Evolutionary conservation across 2,329 filamentous ascomycete species (phyloP), one percentile per base, ranked within the genome.

Genomic region (Sclerotinia sclerotiorum): DNA sequence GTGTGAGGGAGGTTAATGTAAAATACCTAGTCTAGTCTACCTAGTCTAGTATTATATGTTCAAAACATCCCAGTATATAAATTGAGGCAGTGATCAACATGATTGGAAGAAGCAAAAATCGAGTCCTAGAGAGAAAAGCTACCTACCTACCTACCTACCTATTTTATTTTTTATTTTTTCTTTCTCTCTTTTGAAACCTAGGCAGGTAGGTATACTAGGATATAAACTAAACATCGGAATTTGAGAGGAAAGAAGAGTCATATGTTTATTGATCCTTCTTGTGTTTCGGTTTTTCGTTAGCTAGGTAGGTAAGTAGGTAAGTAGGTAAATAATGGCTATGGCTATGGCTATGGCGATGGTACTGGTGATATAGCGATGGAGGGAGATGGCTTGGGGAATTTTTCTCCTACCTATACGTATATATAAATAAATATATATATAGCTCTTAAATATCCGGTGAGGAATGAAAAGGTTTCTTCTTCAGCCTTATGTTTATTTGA

Each of bases 261-360:
- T 67, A 61, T 48, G 55, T 67, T 67, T 67, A 67, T 42, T 67
- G 65, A 67, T 67, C 65, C 65, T 67, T 52, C 65, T 54, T 62
- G 56, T 67, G 56, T 62, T 61, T 54, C 46, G 44, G 24, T 29
- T 46, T 10, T 17, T 48, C 21, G n/a, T 32, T 24, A 29, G 11
- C 8, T 10, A 13, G n/a, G 21, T 21, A 39, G 5, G 54, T 56
- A 7, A n/a, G n/a, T n/a, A n/a, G n/a, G n/a, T n/a, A n/a, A n/a
- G n/a, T n/a, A n/a, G n/a, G n/a, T n/a, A n/a, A n/a, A n/a, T n/a
- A n/a, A n/a, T n/a, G n/a, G n/a, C n/a, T n/a, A 55, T 62, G 58
- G 44, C 29, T 62, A 62, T 51, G 55, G 35, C 35, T 42, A 52
- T 48, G 42, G 42, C 44, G 51, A 32, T 48, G 60, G 48, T 11